These are phyloP conservation scores for Chlamydomonas sp. DNA, from an alignment of 139 green algal species.

Conservation along the genomic window DNA sequence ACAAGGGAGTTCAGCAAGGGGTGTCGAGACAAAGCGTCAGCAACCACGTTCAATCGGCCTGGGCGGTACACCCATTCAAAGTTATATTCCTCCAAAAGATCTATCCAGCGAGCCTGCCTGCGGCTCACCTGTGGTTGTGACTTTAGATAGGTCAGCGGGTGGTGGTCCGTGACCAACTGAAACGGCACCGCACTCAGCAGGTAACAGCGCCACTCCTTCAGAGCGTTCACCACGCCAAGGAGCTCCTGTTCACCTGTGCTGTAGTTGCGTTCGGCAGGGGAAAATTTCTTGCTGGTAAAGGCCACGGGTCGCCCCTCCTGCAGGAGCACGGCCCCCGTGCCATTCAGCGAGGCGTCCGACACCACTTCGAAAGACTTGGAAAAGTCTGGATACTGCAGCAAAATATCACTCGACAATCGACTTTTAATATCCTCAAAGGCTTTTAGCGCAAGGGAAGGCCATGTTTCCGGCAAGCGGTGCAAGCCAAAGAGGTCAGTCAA, in stretches of 20 bases:
- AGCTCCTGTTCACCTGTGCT: not conserved
- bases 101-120: not conserved
- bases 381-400: not conserved
- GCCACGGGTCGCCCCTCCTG: not conserved
- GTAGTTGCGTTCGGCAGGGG: not conserved
- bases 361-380: not conserved
- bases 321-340: not conserved
- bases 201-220: not conserved
- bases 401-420: not conserved
- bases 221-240: not conserved
- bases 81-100: not conserved
- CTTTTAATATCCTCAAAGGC: not conserved
- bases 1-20: no score
- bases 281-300: not conserved
- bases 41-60: not conserved
- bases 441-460: not conserved
- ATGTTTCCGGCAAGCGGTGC: not conserved
- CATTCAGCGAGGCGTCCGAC: not conserved
- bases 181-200: not conserved
- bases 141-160: not conserved
- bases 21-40: no score
- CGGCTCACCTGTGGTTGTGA: not conserved
- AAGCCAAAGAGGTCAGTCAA: not conserved
- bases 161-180: not conserved
- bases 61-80: not conserved